Percentiles rank a stretch among this genome's conserved stretches.
These are phyloP conservation scores for Barnettozyma wickerhamii DNA, from an alignment of 805 yeast genomes.

Conservation along the genomic window DNA sequence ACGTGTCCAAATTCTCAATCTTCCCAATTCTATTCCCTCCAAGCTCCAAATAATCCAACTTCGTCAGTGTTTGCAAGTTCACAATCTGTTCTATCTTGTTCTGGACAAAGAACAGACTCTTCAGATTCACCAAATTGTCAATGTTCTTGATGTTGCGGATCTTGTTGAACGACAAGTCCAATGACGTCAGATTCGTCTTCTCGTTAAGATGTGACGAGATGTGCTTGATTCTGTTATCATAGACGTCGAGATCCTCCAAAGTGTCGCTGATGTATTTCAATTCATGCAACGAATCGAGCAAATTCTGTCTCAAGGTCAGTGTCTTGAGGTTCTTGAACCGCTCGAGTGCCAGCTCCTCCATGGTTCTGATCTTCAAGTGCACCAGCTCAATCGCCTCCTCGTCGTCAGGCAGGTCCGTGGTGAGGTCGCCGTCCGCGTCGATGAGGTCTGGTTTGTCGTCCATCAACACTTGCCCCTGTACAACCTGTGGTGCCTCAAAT, in stretches of 20 bases:
- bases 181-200: constrained; percentile 47
- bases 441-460: constrained; percentile 44
- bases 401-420: constrained; percentile 51
- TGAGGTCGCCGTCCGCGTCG: constrained; percentile 65
- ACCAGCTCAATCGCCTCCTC: constrained; percentile 58
- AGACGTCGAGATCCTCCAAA: constrained; percentile 77
- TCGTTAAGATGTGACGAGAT: constrained; percentile 67
- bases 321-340: constrained; percentile 55
- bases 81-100: constrained; percentile 75
- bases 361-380: constrained; percentile 61
- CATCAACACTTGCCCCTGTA: constrained; percentile 25
- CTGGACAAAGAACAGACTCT: constrained; percentile 80
- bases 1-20: constrained; percentile 52
- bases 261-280: constrained; percentile 56
- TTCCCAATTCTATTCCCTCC: constrained; percentile 79
- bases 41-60: constrained; percentile 69
- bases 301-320: constrained; percentile 78
- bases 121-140: constrained; percentile 54
- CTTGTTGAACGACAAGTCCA: constrained; percentile 89
- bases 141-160: constrained; percentile 82
- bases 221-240: constrained; percentile 88
- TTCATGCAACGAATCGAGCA: constrained; percentile 68
- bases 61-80: constrained; percentile 51
- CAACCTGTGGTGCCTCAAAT: constrained; percentile 6
- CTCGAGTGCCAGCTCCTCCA: constrained; percentile 55